These are phyloP conservation scores for Forsythia suspensa DNA, from an alignment of 257 asterid species.

Conservation along the genomic window DNA sequence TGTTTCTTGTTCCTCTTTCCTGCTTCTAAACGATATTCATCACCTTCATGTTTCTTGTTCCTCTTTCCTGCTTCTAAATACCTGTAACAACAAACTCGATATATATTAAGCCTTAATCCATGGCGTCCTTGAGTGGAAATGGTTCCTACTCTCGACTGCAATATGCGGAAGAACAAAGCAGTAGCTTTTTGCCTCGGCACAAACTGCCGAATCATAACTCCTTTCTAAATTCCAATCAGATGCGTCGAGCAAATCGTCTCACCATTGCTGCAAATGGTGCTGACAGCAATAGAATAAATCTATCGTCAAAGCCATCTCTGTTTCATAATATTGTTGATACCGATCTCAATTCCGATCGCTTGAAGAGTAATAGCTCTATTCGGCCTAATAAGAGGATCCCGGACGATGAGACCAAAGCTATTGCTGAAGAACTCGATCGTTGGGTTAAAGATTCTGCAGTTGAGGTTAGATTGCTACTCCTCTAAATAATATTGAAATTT, in stretches of 20 bases:
- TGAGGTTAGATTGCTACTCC: conserved; percentile 23
- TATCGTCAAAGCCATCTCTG: neutral
- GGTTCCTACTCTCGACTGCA: neutral
- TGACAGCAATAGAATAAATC: neutral
- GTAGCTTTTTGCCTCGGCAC: neutral
- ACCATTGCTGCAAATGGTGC: neutral
- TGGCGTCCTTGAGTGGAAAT: neutral
- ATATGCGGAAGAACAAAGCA: neutral
- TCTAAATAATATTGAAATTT: too few species aligned
- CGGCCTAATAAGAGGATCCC: neutral
- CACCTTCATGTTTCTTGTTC: neutral
- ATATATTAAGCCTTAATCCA: neutral
- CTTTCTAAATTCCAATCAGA: neutral
- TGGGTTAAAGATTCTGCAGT: conserved; percentile 37
- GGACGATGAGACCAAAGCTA: conserved; percentile 4
- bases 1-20: neutral
- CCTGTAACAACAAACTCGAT: neutral
- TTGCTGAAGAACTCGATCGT: conserved; percentile 23
- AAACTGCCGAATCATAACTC: neutral
- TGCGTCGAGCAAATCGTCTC: neutral
- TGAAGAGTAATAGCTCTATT: neutral
- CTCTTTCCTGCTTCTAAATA: neutral
- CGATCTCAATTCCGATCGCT: neutral
- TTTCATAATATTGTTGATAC: neutral
- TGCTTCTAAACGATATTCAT: neutral